Base-by-base conservation (phyloP, 352 stramenopile species). In the Phytophthora meadii region DNA sequence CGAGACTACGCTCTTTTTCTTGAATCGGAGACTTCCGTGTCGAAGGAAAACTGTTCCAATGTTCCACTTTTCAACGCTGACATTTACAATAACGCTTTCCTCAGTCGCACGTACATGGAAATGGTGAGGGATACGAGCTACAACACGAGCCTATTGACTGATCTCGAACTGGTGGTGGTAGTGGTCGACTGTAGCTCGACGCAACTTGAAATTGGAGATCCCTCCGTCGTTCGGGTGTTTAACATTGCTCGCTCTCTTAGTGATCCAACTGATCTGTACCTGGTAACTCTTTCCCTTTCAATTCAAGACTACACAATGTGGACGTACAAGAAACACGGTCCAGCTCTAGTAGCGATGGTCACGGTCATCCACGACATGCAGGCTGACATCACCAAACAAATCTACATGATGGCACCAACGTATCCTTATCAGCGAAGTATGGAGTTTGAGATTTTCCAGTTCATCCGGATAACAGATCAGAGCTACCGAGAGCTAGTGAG, bases 101-200 rank as follows among this genome's bases (percentile, higher is more conserved):
- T 82, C 34, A 66, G 61, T 6, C 42, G 44, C 24, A 68, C 67
- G 7, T 78, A 75, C n/a, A 22, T 44, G 2, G 57, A 76, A 6
- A 48, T 82, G 0, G 45, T 76, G 9, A 49, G 36, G 0, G 61
- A 72, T 8, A 80, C 74, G 5, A 59, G 61, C 14, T 81, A 87
- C 61, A 79, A 73, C 54, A 65, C 74, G 4, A 75, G 60, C 5
- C 61, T 69, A 15, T 24, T 83, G 8, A 42, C 46, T 0, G 62
- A 73, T 9, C 42, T 62, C 0, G 78, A 87, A 54, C 65, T 87
- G 5, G 61, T 87, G 9, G 40, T 70, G 3, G 67, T 77, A 0
- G 54, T 83, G 0, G 68, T 84, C 2, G 78, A 87, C 56, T 87
- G 78, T 49, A 69, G 59, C 2, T 76, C 44, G 1, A 57, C 41